Conservation (phyloP, 768 basidiomycete genomes). For the Boletus rubropictus region DNA sequence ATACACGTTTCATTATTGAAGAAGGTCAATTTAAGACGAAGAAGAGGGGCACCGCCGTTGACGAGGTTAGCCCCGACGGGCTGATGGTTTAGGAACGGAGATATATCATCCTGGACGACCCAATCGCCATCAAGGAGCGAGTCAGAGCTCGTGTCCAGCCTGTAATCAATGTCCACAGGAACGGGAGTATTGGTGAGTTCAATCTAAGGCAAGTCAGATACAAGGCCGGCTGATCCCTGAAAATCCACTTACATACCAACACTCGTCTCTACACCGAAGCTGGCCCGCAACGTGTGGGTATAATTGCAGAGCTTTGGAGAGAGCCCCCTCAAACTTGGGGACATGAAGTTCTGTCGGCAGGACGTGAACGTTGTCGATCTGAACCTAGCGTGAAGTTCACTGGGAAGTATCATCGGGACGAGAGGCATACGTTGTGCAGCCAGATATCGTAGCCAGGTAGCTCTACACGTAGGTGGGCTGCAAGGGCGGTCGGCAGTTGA, state of each 20-base stretch:
- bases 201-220: constrained; percentile 13
- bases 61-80: constrained; percentile 11
- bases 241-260: constrained; percentile 19
- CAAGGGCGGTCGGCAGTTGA: constrained; percentile 14
- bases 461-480: constrained; percentile 5
- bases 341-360: constrained; percentile 14
- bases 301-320: constrained; percentile 19
- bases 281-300: constrained; percentile 26
- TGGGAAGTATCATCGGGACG: neutral
- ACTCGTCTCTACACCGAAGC: constrained; percentile 7
- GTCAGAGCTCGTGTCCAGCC: neutral
- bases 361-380: constrained; percentile 19
- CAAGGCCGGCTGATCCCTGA: neutral
- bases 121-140: constrained; percentile 20
- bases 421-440: constrained; percentile 12
- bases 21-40: constrained; percentile 27
- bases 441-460: constrained; percentile 23
- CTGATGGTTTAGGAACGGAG: constrained; percentile 13
- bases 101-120: constrained; percentile 25
- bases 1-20: constrained; percentile 24
- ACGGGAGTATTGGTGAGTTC: constrained; percentile 19
- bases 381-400: constrained; percentile 2
- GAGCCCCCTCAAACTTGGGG: constrained; percentile 19
- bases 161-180: constrained; percentile 15
- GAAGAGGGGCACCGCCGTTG: constrained; percentile 18